phyloP scores from a whole-genome alignment of 192 early-diverging fungal genomes.

The Coemansia sp. region DNA sequence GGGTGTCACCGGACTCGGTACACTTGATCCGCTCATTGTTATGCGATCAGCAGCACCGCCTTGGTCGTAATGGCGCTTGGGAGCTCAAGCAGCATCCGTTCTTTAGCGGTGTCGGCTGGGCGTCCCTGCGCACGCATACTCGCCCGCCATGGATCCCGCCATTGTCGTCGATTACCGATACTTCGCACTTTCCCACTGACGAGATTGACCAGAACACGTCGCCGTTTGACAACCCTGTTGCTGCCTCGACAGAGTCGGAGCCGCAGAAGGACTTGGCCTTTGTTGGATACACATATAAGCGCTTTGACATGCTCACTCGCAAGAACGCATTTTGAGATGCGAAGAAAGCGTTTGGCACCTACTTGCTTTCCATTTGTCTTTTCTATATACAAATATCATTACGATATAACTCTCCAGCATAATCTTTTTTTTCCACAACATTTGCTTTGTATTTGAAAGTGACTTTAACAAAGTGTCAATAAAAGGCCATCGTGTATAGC shows the following conservation, averaged over 20 bases:
- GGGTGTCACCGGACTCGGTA: constrained; percentile 86
- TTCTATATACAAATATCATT: neutral
- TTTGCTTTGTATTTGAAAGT: neutral
- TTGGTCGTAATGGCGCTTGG: constrained; percentile 77
- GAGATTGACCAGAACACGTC: constrained; percentile 78
- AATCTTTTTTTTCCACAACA: no score
- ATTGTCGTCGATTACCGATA: constrained; percentile 93
- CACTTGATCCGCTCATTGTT: constrained; percentile 89
- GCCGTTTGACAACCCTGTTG: constrained; percentile 38
- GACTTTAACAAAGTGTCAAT: constrained; percentile 27
- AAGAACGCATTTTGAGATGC: constrained; percentile 59
- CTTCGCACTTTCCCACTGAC: constrained; percentile 96
- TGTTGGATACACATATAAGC: constrained; percentile 98
- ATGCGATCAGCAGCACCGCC: constrained; percentile 81
- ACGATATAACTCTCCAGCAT: neutral
- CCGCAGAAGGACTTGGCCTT: constrained; percentile 94
- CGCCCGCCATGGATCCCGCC: constrained; percentile 93
- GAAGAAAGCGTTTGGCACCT: neutral
- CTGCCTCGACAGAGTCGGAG: constrained; percentile 24
- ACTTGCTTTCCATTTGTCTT: neutral
- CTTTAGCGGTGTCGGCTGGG: constrained; percentile 94
- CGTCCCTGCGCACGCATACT: constrained; percentile 68
- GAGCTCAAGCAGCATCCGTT: constrained; percentile 93
- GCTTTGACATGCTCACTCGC: constrained; percentile 80
- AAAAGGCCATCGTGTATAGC: constrained; percentile 64